These are phyloP conservation scores for Boletellus ananas DNA, from an alignment of 768 basidiomycete species.

Conservation along the genomic window DNA sequence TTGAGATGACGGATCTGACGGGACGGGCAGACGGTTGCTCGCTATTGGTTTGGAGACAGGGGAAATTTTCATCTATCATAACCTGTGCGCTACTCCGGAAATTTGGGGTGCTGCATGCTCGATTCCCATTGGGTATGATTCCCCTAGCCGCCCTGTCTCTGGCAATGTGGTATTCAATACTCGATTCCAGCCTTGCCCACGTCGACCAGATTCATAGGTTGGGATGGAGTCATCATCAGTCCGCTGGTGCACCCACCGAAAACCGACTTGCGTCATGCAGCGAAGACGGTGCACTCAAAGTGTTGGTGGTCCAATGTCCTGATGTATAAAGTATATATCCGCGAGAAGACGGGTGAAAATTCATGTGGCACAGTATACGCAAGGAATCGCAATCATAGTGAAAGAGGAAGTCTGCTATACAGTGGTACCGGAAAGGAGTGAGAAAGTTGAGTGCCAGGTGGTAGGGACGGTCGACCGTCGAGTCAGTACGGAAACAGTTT, in stretches of 20 bases:
- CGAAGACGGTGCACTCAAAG: slow-evolving; percentile 88
- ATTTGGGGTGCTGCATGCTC: slow-evolving; percentile 48
- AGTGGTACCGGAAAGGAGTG: slow-evolving; percentile 42
- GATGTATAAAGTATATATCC: slow-evolving; percentile 43
- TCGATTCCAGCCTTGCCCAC: slow-evolving; percentile 58
- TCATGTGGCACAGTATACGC: slow-evolving; percentile 28
- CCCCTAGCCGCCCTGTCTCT: slow-evolving; percentile 2
- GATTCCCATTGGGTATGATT: slow-evolving; percentile 50
- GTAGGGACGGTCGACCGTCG: not conserved
- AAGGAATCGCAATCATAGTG: slow-evolving; percentile 15
- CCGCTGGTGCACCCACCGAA: slow-evolving; percentile 30
- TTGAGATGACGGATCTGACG: not conserved
- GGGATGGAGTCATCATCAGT: slow-evolving; percentile 56
- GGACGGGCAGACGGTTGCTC: slow-evolving; percentile 45
- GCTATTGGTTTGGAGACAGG: slow-evolving; percentile 88
- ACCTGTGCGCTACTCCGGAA: slow-evolving; percentile 24
- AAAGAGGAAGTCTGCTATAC: slow-evolving; percentile 55
- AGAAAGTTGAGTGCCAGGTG: slow-evolving; percentile 36
- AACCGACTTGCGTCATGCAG: slow-evolving; percentile 79
- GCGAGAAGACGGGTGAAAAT: slow-evolving; percentile 15
- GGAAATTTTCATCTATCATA: slow-evolving; percentile 59
- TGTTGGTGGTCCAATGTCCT: slow-evolving; percentile 61
- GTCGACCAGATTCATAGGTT: slow-evolving; percentile 75
- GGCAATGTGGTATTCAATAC: not conserved
- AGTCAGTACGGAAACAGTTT: slow-evolving; percentile 63